Base-by-base conservation (phyloP, 2,329 filamentous ascomycete genomes). In the Beauveria bassiana region DNA sequence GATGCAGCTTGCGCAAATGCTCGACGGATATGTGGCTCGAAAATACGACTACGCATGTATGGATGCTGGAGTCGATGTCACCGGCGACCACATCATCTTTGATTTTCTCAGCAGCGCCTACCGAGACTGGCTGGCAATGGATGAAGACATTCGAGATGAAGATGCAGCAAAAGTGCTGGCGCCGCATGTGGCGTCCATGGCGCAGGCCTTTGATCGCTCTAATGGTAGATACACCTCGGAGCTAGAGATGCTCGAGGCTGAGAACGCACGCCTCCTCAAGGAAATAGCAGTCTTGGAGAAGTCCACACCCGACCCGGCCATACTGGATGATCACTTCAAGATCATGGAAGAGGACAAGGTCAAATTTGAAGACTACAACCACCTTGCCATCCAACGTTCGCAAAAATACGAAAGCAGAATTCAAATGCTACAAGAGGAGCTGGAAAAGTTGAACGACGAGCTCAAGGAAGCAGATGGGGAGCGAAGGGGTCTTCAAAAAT, bases 301-400 rank as follows among this genome's bases (percentile, higher is more conserved):
- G 71, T 88, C 87, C 14, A 91, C 89, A 0, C 91, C 91, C 0
- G 88, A 96, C 70, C 86, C 95, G 28, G 88, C 87, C 3, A 87
- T 92, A 61, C 78, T 98, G 26, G 93, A 97, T 72, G 88, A 93
- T 68, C 86, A 93, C 70, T 96, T 93, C 79, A 90, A 91, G 70
- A 93, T 97, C 61, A 86, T 99, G 76, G 92, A 96, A 71, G 92
- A 96, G 68, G 96, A 99, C 75, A 93, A 89, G 69, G 83, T 88
- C 70, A 98, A 99, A 71, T 99, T 98, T 68, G 93, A 97, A 70
- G 88, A 91, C 70, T 99, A 97, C 80, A 97, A 97, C 71, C 85
- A 86, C 46, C 85, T 88, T 38, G 91, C 96, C 66, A 83, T 90
- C 69, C 86, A 88, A 64, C 91, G 93, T 69, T 89, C 93, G 0